Evolutionary conservation across 176 grass and related monocot genomes (phyloP), one percentile per base, ranked within the genome.

Genomic region (Aegilops bicornis): DNA sequence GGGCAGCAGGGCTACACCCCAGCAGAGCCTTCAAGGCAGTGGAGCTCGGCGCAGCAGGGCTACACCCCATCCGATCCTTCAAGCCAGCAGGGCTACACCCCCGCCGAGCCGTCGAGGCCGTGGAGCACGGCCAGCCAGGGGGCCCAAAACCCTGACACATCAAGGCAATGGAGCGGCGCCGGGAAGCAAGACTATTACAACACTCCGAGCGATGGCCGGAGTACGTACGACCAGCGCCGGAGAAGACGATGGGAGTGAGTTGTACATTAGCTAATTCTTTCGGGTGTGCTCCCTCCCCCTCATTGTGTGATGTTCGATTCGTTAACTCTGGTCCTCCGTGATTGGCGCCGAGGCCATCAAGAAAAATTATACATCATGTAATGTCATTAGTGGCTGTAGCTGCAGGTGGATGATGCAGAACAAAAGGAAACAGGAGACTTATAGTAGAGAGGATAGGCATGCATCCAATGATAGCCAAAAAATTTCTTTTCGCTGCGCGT

Each of bases 251-350:
- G 79, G 37, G 16, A 56, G 54, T 24, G 7, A 24, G 15, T 31
- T 82, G 70, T 94, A 86, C 10, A 73, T 90, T 91, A 76, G 60
- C 47, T 81, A 67, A 71, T 69, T 85, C 64, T 73, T 79, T 76
- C n/a, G 8, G 60, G 63, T 5, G 75, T n/a, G 19, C 20, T 58
- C 48, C 48, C 15, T 37, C 36, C 65, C 32, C 65, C 32, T 39
- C 22, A 24, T 76, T 73, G 88, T 73, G 88, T 82, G 33, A 76
- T 82, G 59, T 13, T 79, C 45, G 24, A 47, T 91, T 87, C 25
- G 64, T 91, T 84, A 6, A 50, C 27, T 63, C 23, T 84, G 0
- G 76, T 62, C 50, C 50, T 76, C 71, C 39, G 47, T 84, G 76
- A 84, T 77, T 91, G 81, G 2, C 82, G 50, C 77, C 69, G 33